These are phyloP conservation scores for Rauvolfia tetraphylla DNA, from an alignment of 257 asterid species.

Conservation along the genomic window DNA sequence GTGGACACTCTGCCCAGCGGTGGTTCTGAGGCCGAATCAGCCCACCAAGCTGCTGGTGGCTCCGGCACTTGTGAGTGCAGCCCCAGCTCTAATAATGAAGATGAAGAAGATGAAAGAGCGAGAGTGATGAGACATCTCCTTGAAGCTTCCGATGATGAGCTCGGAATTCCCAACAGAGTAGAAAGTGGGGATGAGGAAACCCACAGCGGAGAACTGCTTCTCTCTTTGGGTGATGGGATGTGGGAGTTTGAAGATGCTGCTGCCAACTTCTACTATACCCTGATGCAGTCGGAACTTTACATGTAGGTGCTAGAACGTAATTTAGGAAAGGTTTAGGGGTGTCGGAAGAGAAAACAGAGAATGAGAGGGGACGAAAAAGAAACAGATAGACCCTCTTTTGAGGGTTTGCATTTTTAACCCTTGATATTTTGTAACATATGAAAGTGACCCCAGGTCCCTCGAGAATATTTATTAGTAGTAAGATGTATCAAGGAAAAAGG, in stretches of 20 bases:
- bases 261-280: conserved; percentile 53
- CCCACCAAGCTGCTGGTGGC: neutral
- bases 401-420: conserved; percentile 39
- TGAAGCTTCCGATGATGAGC: conserved; percentile 89
- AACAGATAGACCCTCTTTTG: conserved; percentile 26
- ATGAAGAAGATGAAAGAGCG: conserved; percentile 33
- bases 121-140: conserved; percentile 79
- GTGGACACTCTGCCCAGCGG: conserved; percentile 23
- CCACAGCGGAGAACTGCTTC: conserved; percentile 21
- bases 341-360: conserved; percentile 1
- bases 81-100: conserved; percentile 16
- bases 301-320: conserved; percentile 38
- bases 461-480: conserved; percentile 1
- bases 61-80: conserved; percentile 11
- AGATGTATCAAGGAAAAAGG: conserved; percentile 6
- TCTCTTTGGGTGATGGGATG: conserved; percentile 40
- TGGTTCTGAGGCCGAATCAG: conserved; percentile 16
- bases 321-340: conserved; percentile 29
- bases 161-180: conserved; percentile 54
- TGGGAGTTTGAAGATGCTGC: conserved; percentile 84
- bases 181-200: conserved; percentile 25
- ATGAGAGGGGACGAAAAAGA: conserved; percentile 15
- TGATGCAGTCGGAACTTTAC: conserved; percentile 67
- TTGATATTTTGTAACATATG: conserved; percentile 30
- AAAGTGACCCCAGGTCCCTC: conserved; percentile 16